phyloP scores from a whole-genome alignment of 345 rosid species.

The Conringia planisiliqua region DNA sequence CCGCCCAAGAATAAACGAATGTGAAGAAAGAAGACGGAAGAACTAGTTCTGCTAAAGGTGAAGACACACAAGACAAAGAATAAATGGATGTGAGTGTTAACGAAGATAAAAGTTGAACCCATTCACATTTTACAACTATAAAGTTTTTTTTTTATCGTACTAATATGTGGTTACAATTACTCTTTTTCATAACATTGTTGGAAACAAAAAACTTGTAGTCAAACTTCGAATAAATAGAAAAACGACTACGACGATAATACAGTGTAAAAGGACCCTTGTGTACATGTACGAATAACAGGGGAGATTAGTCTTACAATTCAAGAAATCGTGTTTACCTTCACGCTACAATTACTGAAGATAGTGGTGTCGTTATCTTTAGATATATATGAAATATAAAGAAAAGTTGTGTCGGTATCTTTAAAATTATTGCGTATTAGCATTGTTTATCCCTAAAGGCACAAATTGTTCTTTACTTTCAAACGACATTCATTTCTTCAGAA shows the following conservation, averaged over 20 bases:
- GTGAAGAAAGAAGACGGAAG: too few relatives aligned
- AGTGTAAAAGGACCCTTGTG: background rate
- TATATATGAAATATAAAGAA: conserved; percentile 4
- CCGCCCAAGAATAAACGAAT: too few relatives aligned
- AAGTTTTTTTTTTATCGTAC: background rate
- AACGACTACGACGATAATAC: background rate
- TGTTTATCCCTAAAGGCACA: conserved; percentile 22
- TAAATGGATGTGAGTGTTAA: background rate
- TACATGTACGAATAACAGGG: background rate
- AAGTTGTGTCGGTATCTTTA: conserved; percentile 18
- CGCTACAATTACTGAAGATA: conserved; percentile 12
- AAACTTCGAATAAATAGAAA: background rate
- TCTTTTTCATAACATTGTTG: background rate
- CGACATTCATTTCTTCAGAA: background rate
- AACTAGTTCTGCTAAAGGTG: too few relatives aligned
- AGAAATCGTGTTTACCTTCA: conserved; percentile 16
- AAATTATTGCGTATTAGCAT: conserved; percentile 17
- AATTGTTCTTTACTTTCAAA: conserved; percentile 16
- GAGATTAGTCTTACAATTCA: background rate
- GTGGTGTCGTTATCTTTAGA: conserved; percentile 17
- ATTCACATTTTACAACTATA: background rate
- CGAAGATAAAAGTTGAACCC: background rate
- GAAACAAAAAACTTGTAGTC: background rate
- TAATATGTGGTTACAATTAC: background rate
- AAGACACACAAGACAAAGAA: too few relatives aligned